These are phyloP conservation scores for Xerocomus amazonicus DNA, from an alignment of 1,284 basidiomycete genomes.

Conservation along the genomic window DNA sequence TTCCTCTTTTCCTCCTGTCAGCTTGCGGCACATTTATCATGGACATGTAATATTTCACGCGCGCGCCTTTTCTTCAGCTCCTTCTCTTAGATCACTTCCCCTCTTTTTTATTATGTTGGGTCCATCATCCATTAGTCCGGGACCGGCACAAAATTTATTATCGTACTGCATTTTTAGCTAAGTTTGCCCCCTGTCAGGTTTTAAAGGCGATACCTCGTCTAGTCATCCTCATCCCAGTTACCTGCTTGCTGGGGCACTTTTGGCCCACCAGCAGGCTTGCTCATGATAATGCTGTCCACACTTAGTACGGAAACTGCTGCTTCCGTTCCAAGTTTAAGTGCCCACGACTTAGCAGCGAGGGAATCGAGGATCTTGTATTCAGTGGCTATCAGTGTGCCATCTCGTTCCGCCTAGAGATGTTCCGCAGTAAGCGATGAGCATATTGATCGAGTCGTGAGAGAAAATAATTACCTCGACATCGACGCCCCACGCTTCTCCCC, in stretches of 20 bases:
- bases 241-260: constrained; percentile 80
- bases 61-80: neutral
- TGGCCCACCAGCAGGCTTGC: constrained; percentile 85
- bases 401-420: constrained; percentile 60
- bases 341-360: constrained; percentile 87
- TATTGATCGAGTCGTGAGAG: neutral
- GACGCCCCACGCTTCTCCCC: constrained; percentile 79
- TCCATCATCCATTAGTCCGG: constrained; percentile 20
- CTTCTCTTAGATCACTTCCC: neutral
- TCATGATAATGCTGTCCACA: constrained; percentile 98
- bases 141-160: constrained; percentile 29
- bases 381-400: constrained; percentile 66
- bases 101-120: constrained; percentile 8
- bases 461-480: constrained; percentile 76
- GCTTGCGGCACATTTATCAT: constrained; percentile 30
- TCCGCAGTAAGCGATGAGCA: neutral
- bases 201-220: constrained; percentile 27
- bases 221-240: constrained; percentile 77
- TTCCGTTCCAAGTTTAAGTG: constrained; percentile 85
- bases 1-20: neutral
- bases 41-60: constrained; percentile 27
- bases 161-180: constrained; percentile 26
- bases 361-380: constrained; percentile 77
- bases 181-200: constrained; percentile 3
- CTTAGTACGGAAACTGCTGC: constrained; percentile 92